Evolutionary conservation across 345 rosid genomes (phyloP), one percentile per base, ranked within the genome.

Genomic region (Cochlearia excelsa): DNA sequence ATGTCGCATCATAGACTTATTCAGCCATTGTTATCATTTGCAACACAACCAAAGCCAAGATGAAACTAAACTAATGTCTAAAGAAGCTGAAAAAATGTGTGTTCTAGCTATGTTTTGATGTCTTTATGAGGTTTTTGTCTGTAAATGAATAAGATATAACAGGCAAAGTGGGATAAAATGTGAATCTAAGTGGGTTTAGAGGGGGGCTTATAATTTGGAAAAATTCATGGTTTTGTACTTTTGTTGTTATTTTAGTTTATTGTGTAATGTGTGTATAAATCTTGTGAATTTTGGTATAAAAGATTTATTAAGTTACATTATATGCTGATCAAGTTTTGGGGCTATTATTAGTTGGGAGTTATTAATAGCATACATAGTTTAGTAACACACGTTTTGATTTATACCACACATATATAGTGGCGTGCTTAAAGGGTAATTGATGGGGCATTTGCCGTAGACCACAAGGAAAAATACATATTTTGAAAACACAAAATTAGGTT

Each of bases 21-120:
- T 37, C 90, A 84, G 52, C 88, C 96, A 0, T 59, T 78, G 47
- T 61, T 79, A 74, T 74, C 90, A 46, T 67, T 75, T 49, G 77
- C 82, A 61, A 71, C 86, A 26, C 91, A 81, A 56, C 90, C 85
- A n/a, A 86, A 67, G 62, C 83, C 91, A 35, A 86, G 95, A 86
- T 88, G 80, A 84, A 64, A 10, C 53, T 50, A 46, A 30, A 44
- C 26, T 35, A 6, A 51, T 45, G 47, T 54, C 40, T 51, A 16
- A 16, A 3, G 35, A 37, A 9, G 37, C 37, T 45, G 64, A 54
- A 48, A 55, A 37, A 70, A 49, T 3, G 37, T 55, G 26, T 50
- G 23, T 16, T 16, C 23, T 35, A 61, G 47, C 48, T 40, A 2
- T 61, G 37, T 68, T 55, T 55, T 27, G 53, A 45, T 10, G 16